A percentile compares a stretch with the other conserved stretches of the same genome.
Conservation (phyloP, 129 eudicot species). For the Arctium minus region DNA sequence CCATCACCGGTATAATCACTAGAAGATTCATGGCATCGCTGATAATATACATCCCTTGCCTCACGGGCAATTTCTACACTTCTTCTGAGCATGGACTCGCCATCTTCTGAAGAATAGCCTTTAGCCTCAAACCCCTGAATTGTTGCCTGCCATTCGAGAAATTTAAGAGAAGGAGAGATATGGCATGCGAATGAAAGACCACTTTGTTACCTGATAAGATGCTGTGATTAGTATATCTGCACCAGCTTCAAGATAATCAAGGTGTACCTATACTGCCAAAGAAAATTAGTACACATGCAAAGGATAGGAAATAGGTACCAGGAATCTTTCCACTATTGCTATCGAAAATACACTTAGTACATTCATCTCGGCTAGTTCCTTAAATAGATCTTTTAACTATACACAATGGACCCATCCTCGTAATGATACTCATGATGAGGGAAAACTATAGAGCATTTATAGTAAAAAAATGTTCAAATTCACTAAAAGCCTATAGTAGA, state of each 20-base stretch:
- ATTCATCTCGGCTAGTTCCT: background rate
- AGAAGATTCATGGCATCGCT: conserved; percentile 30
- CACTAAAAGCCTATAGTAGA: background rate
- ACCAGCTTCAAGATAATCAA: conserved; percentile 95
- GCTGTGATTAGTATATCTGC: conserved; percentile 77
- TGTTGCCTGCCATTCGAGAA: conserved; percentile 59
- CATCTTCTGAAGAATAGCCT: conserved; percentile 62
- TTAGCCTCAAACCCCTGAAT: conserved; percentile 88
- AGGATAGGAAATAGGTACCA: background rate
- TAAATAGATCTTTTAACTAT: background rate
- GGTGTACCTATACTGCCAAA: conserved; percentile 61
- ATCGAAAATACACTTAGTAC: background rate
- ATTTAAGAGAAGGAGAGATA: background rate
- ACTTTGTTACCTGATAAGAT: conserved; percentile 71
- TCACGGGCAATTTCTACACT: conserved; percentile 75
- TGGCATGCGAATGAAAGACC: background rate
- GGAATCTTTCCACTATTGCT: background rate
- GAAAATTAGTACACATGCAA: background rate
- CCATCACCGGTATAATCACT: conserved; percentile 18
- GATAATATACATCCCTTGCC: conserved; percentile 56
- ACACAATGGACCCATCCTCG: background rate
- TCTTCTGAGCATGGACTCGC: conserved; percentile 62
- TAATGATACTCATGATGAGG: background rate
- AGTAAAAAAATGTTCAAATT: background rate
- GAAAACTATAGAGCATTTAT: background rate